phyloP scores from a whole-genome alignment of 139 green algal species.

The Spirogloea muscicola region DNA sequence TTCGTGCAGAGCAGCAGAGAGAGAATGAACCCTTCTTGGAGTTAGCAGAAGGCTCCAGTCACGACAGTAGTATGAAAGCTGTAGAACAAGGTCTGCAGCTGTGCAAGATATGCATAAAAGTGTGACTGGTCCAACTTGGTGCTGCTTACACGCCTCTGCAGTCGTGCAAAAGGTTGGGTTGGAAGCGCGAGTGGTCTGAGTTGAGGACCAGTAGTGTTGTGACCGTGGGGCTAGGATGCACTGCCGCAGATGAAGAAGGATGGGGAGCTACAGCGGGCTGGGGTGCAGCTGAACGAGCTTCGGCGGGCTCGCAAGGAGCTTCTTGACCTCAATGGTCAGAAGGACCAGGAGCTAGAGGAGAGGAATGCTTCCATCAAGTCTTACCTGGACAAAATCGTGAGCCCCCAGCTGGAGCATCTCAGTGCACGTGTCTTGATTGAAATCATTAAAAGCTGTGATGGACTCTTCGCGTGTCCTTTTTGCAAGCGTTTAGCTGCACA shows the following conservation, averaged over 20 bases:
- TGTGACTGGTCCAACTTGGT: not conserved
- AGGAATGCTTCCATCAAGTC: slow-evolving; percentile 43
- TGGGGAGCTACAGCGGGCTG: slow-evolving; percentile 13
- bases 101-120: not conserved
- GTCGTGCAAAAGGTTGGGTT: not conserved
- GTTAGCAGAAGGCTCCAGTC: not conserved
- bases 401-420: not conserved
- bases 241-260: slow-evolving; percentile 24
- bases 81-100: no score
- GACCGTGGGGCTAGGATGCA: not conserved
- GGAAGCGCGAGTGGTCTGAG: not conserved
- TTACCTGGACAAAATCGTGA: slow-evolving; percentile 45
- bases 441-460: no score
- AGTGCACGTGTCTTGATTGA: not conserved
- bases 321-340: slow-evolving; percentile 22
- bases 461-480: no score
- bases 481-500: no score
- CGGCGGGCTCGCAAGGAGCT: not conserved
- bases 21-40: not conserved
- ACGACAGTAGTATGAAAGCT: not conserved
- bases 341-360: slow-evolving; percentile 44
- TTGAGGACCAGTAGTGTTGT: not conserved
- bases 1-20: not conserved
- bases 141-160: not conserved
- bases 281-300: slow-evolving; percentile 24